Evolutionary conservation across 352 stramenopile species (phyloP), one percentile per base, ranked within the genome.

Genomic region (Phytophthora podocarpi): DNA sequence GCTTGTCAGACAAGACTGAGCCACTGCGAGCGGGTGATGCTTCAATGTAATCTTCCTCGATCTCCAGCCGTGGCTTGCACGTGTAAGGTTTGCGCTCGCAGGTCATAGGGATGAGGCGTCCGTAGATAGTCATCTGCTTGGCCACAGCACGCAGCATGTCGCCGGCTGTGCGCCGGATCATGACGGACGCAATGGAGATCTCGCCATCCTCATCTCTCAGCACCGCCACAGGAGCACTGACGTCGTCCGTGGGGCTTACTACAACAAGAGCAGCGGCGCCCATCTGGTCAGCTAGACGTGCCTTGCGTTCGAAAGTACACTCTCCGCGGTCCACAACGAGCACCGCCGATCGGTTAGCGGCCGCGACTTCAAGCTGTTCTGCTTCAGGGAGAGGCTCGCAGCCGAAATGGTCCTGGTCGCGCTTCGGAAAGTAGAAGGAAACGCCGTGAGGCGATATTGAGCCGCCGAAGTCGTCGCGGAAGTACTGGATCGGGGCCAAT

Each of bases 401-500:
- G 24, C 78, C 80, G 12, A 84, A 67, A 1, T 59, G 67, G 56
- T 87, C 63, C 13, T 62, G 51, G 2, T 55, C 34, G 15, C 62
- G 55, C 24, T 67, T 50, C 5, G 80, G 78, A 32, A 87, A 78
- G 46, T 74, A 64, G 45, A 91, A 80, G 11, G 74, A 57, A 5
- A 84, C 49, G 42, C 90, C 82, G 8, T 30, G 58, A 21, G 31
- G 4, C 10, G 66, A 16, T 56, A 91, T 86, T 1, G 62, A 39
- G 0, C 80, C 80, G 2, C 80, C 74, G 20, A 79, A 91, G 23
- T 39, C 49, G 40, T 87, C 80, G 11, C 80, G 80, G 51, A 91
- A 89, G 70, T 91, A 91, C 66, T 91, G 82, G 54, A 91, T 87
- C 46, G 80, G 80, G 0, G 76, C 61, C 20, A 89, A 50, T 2